Base-by-base conservation (phyloP, 2,329 filamentous ascomycete species). In the Exophiala phaeomuriformis region DNA sequence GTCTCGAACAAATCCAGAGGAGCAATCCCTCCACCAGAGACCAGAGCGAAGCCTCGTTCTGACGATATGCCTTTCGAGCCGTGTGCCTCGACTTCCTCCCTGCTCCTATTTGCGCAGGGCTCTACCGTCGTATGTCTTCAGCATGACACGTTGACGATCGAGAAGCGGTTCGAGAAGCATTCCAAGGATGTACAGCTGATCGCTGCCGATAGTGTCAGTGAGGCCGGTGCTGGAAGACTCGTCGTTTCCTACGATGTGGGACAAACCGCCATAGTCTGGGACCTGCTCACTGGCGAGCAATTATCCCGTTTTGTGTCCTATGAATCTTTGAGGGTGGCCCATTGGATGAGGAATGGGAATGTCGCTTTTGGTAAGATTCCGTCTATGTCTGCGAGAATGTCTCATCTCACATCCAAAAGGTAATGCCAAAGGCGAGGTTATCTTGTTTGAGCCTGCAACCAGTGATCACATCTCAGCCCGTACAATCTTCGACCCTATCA, bases 311-410 rank as follows among this genome's bases (percentile, higher is more conserved):
- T 97, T 72, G 84, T 85, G 28, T 93, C 90, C 0, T 96, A 95
- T 66, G 89, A 95, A 65, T 82, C 87, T 61, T 79, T 97, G 59
- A 84, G 84, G 27, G 85, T 88, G 31, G 91, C 90, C 36, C 79
- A 87, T 8, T 98, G 93, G 89, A 96, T 98, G 90, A 81, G 85
- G 42, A 96, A 96, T 72, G 93, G 93, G 51, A 95, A 95, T 72
- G 85, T 98, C 61, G 91, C 89, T 36, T 97, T 97, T 75, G 93
- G 91, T 96, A 77, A 70, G 83, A 36, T 49, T 43, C 57, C 60
- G 55, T 36, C 28, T 35, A 42, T 41, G 35, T 19, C 52, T 10
- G 5, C 41, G 3, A 32, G 29, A 48, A 53, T 60, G 49, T 56
- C 51, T 60, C 53, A 60, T 50, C 52, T 60, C 53, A 61, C 51